Base-by-base conservation (phyloP, 1,284 basidiomycete genomes). In the Pholiota adiposa region DNA sequence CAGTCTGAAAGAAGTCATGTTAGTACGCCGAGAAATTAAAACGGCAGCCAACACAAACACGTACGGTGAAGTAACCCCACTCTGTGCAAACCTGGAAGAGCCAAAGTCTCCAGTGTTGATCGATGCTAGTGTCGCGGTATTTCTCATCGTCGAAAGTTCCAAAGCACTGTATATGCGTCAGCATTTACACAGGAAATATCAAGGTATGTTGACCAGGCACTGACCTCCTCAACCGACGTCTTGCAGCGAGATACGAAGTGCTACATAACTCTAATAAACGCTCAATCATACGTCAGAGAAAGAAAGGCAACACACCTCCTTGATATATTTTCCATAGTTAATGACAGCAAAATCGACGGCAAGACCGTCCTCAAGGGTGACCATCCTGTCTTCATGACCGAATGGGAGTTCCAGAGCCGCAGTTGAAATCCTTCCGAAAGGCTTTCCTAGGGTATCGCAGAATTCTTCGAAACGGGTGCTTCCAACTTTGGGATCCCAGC, bases 1-100 rank as follows among this genome's bases (percentile, higher is more conserved):
- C 83, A 31, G 85, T 85, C 90, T 93, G 50, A 36, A 14, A 62
- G 51, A 21, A 60, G n/a, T n/a, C n/a, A 16, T 62, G 2, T 31
- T 29, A 65, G 59, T 60, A 56, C 63, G 31, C 66, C 71, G 27
- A 68, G 16, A 19, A 1, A 11, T 11, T 58, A 43, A 51, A 25
- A 33, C 29, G 14, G 9, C 50, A 7, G 51, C 53, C 36, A 29
- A 31, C 3, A 29, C 7, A 46, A 64, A 53, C n/a, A 54, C 74
- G 46, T 64, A 89, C 90, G 3, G 77, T 82, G 72, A 97, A 96
- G 75, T 95, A 98, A 1, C 96, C 96, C 95, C 96, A 98, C 70
- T 96, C 87, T 0, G 92, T 96, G 77, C 94, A 97, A 59, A 90
- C 87, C 74, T 97, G 96, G 83, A 95, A 98, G 1, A 83, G 72